Evolutionary conservation across 2,329 filamentous ascomycete genomes (phyloP), one percentile per base, ranked within the genome.

Genomic region (Trichoderma pleuroti): DNA sequence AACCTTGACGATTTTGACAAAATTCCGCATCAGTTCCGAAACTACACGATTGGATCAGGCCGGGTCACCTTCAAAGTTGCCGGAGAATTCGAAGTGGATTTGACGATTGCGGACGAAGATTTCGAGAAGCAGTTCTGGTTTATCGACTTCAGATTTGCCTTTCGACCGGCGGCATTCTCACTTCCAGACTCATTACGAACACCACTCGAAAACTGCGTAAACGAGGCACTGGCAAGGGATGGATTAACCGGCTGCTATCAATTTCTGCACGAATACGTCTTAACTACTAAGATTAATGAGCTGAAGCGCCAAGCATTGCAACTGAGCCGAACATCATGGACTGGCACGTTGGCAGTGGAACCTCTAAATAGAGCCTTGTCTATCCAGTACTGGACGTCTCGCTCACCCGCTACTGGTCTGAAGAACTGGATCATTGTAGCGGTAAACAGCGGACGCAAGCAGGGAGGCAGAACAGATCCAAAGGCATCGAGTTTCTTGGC

Each of bases 381-480:
- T 11, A 87, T 99, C 39, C 94, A 98, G 77, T 99, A 99, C 81
- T 99, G 96, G 96, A 85, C 88, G 18, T 86, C 88, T 64, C 88
- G 90, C 14, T 73, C 76, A 24, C 74, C 76, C 5, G 78, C 81
- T 34, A 83, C 83, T 52, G 88, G 88, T 1, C 85, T 87, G 18
- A 97, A 97, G 83, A 97, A 90, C 78, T 99, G 96, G 95, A 85
- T 99, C 61, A 91, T 98, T 74, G 85, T 99, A 64, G 94, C 94
- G 11, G 88, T 97, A 42, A 86, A 90, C 71, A 94, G 90, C 77
- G 91, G 91, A 36, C 84, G 82, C 68, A 85, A 84, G 70, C 78
- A 80, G 54, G 81, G 81, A 11, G 80, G 76, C 14, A 76, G 79
- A 14, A 72, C 79, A 1, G 82, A 85, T 64, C 77, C 81, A 5